Evolutionary conservation across 116 monocot species (phyloP).

Genomic region (Dioscorea cayenensis): DNA sequence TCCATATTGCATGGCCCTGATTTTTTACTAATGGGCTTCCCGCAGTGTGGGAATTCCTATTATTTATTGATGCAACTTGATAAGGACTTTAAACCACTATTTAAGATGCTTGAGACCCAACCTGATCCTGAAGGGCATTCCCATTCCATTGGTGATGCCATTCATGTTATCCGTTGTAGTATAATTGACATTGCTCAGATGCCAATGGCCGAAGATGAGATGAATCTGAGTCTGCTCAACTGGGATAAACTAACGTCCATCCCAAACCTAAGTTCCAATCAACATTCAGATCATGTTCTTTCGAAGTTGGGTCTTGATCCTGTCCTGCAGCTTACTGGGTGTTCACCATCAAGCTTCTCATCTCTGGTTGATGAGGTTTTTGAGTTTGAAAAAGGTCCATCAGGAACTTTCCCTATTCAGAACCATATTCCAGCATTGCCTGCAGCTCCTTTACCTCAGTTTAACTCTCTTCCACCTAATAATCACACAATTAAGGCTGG

Average conservation of each 20-base stretch:
- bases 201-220: conserved; percentile 69
- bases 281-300: conserved; percentile 17
- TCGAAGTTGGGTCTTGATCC: conserved; percentile 32
- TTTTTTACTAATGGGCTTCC: conserved; percentile 77
- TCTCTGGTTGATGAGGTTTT: conserved; percentile 94
- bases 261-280: conserved; percentile 20
- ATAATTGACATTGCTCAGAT: conserved; percentile 72
- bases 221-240: conserved; percentile 65
- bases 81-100: conserved; percentile 77
- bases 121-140: conserved; percentile 40
- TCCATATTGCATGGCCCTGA: conserved; percentile 57
- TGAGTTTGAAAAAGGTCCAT: conserved; percentile 52
- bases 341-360: conserved; percentile 61
- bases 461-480: conserved; percentile 19
- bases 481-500: conserved; percentile 34
- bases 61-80: conserved; percentile 90
- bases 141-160: conserved; percentile 36
- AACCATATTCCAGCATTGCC: conserved; percentile 29
- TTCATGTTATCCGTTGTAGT: conserved; percentile 39
- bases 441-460: conserved; percentile 21
- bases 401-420: conserved; percentile 21
- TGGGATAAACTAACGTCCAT: conserved; percentile 46
- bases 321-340: conserved; percentile 31
- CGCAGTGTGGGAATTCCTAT: conserved; percentile 76
- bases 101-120: conserved; percentile 75